Evolutionary conservation across 2,329 filamentous ascomycete genomes (phyloP).

Genomic region (Trichoderma sp.): DNA sequence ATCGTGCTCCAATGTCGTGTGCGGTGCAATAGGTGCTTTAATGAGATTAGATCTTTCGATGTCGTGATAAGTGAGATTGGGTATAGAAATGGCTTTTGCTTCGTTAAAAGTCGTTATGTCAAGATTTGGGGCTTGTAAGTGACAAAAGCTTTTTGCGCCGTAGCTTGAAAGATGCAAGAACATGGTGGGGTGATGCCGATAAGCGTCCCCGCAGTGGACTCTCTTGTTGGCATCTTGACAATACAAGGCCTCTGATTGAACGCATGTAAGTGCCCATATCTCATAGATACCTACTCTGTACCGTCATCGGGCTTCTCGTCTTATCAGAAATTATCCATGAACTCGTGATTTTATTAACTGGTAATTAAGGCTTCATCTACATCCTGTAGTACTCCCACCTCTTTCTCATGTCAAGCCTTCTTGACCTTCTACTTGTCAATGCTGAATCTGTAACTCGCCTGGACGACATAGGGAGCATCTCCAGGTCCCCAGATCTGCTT

Average conservation of each 20-base stretch:
- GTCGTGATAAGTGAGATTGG: not conserved
- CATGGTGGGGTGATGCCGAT: slow-evolving; percentile 4
- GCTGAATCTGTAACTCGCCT: slow-evolving; percentile 63
- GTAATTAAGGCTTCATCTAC: not conserved
- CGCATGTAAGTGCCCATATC: not conserved
- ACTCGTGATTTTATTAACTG: not conserved
- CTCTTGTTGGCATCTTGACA: not conserved
- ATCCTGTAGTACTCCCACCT: not conserved
- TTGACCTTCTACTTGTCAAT: slow-evolving; percentile 33
- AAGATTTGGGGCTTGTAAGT: not conserved
- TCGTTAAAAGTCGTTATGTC: not conserved
- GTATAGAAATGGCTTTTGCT: not conserved
- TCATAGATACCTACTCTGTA: no score
- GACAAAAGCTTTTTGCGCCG: slow-evolving; percentile 16
- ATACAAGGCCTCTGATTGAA: not conserved
- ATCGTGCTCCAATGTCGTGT: not conserved
- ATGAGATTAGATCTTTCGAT: not conserved
- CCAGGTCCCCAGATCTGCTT: slow-evolving; percentile 64
- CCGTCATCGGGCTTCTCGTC: not conserved
- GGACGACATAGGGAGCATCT: slow-evolving; percentile 61
- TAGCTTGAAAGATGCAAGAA: not conserved
- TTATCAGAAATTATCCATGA: not conserved
- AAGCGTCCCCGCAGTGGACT: slow-evolving; percentile 5
- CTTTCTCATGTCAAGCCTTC: not conserved
- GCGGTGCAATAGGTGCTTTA: not conserved